Evolutionary conservation across 1,284 basidiomycete genomes (phyloP), one percentile per base, ranked within the genome.

Genomic region (Volvariella volvacea): DNA sequence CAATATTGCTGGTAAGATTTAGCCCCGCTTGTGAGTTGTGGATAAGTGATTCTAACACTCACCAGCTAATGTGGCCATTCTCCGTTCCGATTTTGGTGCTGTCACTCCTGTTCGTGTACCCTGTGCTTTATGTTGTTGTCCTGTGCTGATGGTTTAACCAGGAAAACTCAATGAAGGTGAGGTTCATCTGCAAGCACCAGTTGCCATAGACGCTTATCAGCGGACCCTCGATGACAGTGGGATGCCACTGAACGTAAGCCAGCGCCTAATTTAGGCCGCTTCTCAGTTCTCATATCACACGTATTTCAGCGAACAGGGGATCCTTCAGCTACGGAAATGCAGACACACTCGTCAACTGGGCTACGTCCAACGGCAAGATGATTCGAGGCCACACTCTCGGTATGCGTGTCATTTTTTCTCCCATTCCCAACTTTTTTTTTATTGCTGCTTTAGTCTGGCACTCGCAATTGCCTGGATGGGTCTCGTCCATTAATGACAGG

Each of bases 371-470:
- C 31, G 55, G 55, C 31, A 60, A 60, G 42, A 45, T 60, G 37
- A 53, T 61, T 32, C 56, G 59, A 41, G 59, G 58, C 8, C 59
- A 61, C 44, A 61, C 55, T 10, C 45, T 61, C 3, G 59, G 58
- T 57, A 40, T 10, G 45, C 22, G 36, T 16, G 7, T 15, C 17
- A 9, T 31, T 30, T 14, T 21, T 32, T 14, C 22, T 34, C 15
- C 19, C 12, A 14, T 12, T n/a, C n/a, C 17, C 15, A 15, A 14
- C 10, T 21, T 38, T 39, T 19, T 36, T n/a, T 21, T 25, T 22
- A 19, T 20, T 17, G 30, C n/a, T n/a, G n/a, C n/a, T 36, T 9
- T 41, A 58, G 56, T 59, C 16, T 59, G 57, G 57, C 56, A 59
- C 45, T 58, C 57, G 6, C 57, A 59, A 42, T 52, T 58, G 16